These are phyloP conservation scores for Cadophora sp. DNA, from an alignment of 2,329 filamentous ascomycete genomes.

Conservation along the genomic window DNA sequence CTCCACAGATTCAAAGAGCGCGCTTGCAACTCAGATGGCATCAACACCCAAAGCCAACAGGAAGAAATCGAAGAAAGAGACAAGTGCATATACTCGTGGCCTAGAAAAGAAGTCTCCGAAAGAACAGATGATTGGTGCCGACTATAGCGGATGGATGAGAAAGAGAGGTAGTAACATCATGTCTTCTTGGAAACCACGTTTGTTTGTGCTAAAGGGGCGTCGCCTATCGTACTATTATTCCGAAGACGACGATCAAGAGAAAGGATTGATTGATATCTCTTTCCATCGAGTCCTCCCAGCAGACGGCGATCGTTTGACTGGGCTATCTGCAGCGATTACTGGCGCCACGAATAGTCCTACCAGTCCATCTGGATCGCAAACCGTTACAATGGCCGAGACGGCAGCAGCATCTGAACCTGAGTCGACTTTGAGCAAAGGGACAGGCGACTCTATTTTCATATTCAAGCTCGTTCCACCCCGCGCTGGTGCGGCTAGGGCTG, in stretches of 20 bases:
- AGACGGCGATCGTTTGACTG: slow-evolving; percentile 88
- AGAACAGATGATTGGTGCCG: slow-evolving; percentile 84
- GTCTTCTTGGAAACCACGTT: slow-evolving; percentile 94
- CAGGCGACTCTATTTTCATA: slow-evolving; percentile 82
- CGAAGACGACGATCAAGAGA: slow-evolving; percentile 89
- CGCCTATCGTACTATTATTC: slow-evolving; percentile 96
- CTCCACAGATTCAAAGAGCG: slow-evolving; percentile 69
- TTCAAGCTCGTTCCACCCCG: slow-evolving; percentile 97
- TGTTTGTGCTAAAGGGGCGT: slow-evolving; percentile 94
- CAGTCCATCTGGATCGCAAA: slow-evolving; percentile 54
- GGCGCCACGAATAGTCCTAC: slow-evolving; percentile 76
- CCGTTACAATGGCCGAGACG: slow-evolving; percentile 53
- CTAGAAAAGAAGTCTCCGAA: slow-evolving; percentile 80
- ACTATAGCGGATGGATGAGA: slow-evolving; percentile 99
- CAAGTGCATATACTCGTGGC: slow-evolving; percentile 90
- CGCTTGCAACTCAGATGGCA: slow-evolving; percentile 52
- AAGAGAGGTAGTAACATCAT: slow-evolving; percentile 97
- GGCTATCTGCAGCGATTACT: slow-evolving; percentile 89
- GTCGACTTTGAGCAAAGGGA: slow-evolving; percentile 45
- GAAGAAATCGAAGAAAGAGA: slow-evolving; percentile 90
- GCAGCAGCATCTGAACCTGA: slow-evolving; percentile 51
- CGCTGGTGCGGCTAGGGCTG: slow-evolving; percentile 83
- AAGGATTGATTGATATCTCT: slow-evolving; percentile 96
- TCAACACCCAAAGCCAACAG: slow-evolving; percentile 53
- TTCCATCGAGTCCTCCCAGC: slow-evolving; percentile 96